phyloP scores from a whole-genome alignment of 2,329 filamentous ascomycete species.

The Neonectria neomacrospora region DNA sequence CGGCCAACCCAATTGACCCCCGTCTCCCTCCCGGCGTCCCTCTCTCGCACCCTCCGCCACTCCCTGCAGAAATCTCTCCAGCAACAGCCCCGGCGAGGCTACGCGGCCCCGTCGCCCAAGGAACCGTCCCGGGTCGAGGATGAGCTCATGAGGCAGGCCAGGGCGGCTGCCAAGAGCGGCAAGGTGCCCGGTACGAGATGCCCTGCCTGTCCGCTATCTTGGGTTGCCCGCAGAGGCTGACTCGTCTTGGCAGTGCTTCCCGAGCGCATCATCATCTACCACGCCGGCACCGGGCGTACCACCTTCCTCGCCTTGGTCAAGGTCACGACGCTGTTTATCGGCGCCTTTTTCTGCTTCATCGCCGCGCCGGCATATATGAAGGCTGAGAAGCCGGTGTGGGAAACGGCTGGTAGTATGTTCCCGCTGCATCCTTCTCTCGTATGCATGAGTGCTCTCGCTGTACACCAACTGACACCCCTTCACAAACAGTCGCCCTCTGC shows the following conservation, averaged over 20 bases:
- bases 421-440: background rate
- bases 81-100: slow-evolving; percentile 40
- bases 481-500: slow-evolving; percentile 67
- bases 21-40: background rate
- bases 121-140: slow-evolving; percentile 37
- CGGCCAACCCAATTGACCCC: slow-evolving; percentile 30
- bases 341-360: slow-evolving; percentile 72
- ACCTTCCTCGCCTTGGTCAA: slow-evolving; percentile 77
- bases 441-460: background rate
- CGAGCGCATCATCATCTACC: slow-evolving; percentile 75
- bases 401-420: slow-evolving; percentile 53
- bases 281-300: slow-evolving; percentile 74
- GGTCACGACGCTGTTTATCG: slow-evolving; percentile 75
- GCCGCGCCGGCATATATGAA: slow-evolving; percentile 69
- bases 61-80: slow-evolving; percentile 42
- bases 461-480: slow-evolving; percentile 15
- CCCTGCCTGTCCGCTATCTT: background rate
- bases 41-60: slow-evolving; percentile 33
- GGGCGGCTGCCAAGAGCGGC: slow-evolving; percentile 35
- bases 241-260: slow-evolving; percentile 57
- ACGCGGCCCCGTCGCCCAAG: slow-evolving; percentile 35
- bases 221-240: background rate
- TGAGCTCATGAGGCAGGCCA: slow-evolving; percentile 44
- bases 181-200: slow-evolving; percentile 36
- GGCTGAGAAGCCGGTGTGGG: slow-evolving; percentile 51